Base-by-base conservation (phyloP, 306 rosid species). In the Carpinus viminea region DNA sequence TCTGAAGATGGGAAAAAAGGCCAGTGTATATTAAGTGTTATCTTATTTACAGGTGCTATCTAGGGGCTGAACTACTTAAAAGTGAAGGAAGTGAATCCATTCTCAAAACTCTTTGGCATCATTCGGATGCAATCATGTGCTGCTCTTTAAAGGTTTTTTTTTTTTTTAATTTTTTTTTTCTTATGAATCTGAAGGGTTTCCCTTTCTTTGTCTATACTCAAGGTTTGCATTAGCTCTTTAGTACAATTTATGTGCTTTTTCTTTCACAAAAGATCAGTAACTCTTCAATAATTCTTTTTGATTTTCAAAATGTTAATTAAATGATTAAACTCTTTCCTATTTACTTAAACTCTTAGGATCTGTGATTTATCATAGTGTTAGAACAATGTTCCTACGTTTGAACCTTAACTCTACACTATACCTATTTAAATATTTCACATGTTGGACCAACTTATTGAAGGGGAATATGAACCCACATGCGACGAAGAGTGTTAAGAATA, bases 81-180 rank as follows among this genome's bases (percentile, higher is more conserved):
- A 68, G 79, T 69, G 97, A 95, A 81, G 93, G 91, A 78, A 90
- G 85, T 62, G 99, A 93, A 76, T 59, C 96, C 77, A 73, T 93
- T 83, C 97, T 95, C 76, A 91, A 89, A 83, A 88, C 97, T 83
- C 93, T 95, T 64, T 95, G 99, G 99, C 92, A 91, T 85, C 96
- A 95, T 85, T 85, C 94, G 2, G 99, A 95, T 79, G 97, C 99
- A 65, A 77, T 93, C 81, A 79, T 95, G 66, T 95, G 99, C 85
- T 93, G 96, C 88, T 93, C 99, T 76, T 79, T 90, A 59, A 93
- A 93, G 97, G 99, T n/a, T n/a, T n/a, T n/a, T 91, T 76, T 64
- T 74, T 56, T 46, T 77, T 75, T 74, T 56, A 38, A 75, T n/a
- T n/a, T n/a, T 75, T 31, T 31, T 31, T 31, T 68, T 18, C 69